These are phyloP conservation scores for Saccharum hybrid DNA, from an alignment of 202 grass and related monocot species.

Conservation along the genomic window DNA sequence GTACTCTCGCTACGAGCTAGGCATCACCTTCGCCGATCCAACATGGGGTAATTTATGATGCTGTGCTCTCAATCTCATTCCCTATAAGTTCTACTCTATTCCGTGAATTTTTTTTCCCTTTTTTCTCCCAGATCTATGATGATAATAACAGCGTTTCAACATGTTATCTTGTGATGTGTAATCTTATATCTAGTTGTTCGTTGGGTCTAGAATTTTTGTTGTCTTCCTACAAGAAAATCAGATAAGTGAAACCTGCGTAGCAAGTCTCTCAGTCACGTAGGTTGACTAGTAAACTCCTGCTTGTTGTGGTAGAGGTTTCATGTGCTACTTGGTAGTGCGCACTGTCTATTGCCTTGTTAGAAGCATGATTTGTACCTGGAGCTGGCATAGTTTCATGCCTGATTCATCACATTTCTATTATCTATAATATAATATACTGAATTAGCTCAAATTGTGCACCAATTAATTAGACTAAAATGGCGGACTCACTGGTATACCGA, in stretches of 20 bases:
- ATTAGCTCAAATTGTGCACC: background rate
- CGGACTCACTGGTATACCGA: background rate
- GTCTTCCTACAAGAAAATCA: background rate
- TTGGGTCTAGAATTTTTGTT: background rate
- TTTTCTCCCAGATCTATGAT: slow-evolving; percentile 18
- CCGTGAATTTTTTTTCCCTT: background rate
- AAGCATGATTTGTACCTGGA: background rate
- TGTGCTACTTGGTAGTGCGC: background rate
- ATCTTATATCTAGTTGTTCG: background rate
- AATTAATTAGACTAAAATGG: background rate
- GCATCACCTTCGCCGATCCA: slow-evolving; percentile 15
- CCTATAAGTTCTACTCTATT: background rate
- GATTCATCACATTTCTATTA: background rate
- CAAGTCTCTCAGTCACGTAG: background rate
- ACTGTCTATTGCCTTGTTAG: background rate
- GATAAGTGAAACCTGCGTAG: background rate
- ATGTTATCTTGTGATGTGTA: background rate
- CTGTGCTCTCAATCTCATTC: background rate
- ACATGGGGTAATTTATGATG: slow-evolving; percentile 43
- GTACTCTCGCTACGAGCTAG: background rate
- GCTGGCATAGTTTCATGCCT: background rate
- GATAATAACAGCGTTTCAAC: background rate
- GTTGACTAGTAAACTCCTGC: too few species aligned
- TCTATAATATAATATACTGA: background rate
- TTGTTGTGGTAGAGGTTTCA: background rate